phyloP scores from a whole-genome alignment of 495 filamentous ascomycete species.

The Tuber calosporum region DNA sequence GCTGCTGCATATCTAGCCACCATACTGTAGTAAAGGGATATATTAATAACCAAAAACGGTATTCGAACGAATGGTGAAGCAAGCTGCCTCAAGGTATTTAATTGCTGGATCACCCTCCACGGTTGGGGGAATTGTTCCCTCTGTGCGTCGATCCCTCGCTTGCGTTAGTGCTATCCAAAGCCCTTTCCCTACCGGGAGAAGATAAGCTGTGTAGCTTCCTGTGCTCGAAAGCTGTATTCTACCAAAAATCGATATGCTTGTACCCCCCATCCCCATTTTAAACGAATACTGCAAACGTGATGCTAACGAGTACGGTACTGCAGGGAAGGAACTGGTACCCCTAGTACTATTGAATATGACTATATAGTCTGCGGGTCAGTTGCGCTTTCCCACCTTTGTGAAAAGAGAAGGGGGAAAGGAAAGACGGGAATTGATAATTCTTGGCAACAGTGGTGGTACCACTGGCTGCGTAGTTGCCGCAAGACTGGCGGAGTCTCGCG shows the following conservation, averaged over 20 bases:
- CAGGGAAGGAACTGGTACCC: not conserved
- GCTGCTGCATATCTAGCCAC: not conserved
- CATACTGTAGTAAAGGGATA: not conserved
- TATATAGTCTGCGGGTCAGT: conserved; percentile 12
- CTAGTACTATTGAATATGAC: not conserved
- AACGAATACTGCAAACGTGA: not conserved
- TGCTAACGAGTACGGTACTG: not conserved
- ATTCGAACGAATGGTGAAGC: not conserved
- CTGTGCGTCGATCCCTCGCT: not conserved
- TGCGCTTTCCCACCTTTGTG: not conserved
- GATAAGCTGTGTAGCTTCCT: not conserved
- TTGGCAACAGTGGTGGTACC: conserved; percentile 1
- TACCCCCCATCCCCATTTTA: not conserved
- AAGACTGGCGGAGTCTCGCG: not conserved
- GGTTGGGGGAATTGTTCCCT: not conserved
- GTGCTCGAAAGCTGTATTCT: not conserved
- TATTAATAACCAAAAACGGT: not conserved
- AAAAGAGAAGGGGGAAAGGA: not conserved
- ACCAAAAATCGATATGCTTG: not conserved
- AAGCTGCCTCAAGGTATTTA: not conserved
- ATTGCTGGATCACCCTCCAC: not conserved
- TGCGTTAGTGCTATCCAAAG: not conserved
- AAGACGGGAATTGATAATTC: not conserved
- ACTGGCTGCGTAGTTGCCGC: conserved; percentile 7
- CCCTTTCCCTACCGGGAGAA: not conserved